A percentile compares a stretch with the other conserved stretches of the same genome.
These are phyloP conservation scores for Debaryomycetaceae sp. DNA, from an alignment of 1,139 yeast species.

Conservation along the genomic window DNA sequence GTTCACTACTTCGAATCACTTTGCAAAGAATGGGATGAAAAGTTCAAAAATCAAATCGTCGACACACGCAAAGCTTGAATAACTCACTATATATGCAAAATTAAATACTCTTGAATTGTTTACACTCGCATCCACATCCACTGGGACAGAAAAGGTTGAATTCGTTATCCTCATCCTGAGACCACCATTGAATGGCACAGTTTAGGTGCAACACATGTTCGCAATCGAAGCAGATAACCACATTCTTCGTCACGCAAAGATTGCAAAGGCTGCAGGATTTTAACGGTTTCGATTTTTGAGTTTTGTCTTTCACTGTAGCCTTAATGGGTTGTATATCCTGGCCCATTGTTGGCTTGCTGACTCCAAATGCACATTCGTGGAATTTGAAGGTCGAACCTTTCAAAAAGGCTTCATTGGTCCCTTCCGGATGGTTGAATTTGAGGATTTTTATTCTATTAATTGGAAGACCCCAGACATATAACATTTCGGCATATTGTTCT, in stretches of 20 bases:
- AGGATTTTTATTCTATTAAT: slow-evolving; percentile 72
- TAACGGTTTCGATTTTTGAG: slow-evolving; percentile 10
- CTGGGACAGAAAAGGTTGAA: slow-evolving; percentile 65
- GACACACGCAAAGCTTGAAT: slow-evolving; percentile 38
- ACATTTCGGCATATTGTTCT: slow-evolving; percentile 72
- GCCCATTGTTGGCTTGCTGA: slow-evolving; percentile 16
- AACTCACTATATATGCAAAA: slow-evolving; percentile 1
- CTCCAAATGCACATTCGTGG: slow-evolving; percentile 45
- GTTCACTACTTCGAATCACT: slow-evolving; percentile 49
- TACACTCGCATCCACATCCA: slow-evolving; percentile 86
- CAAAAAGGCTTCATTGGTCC: slow-evolving; percentile 8
- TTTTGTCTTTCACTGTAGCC: background rate
- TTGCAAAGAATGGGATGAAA: slow-evolving; percentile 49
- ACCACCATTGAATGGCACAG: slow-evolving; percentile 87
- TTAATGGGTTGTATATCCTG: slow-evolving; percentile 6
- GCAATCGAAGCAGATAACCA: slow-evolving; percentile 69
- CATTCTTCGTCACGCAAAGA: slow-evolving; percentile 54
- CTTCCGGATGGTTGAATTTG: slow-evolving; percentile 58
- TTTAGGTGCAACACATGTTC: slow-evolving; percentile 74
- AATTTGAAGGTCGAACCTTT: slow-evolving; percentile 20
- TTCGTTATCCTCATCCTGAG: slow-evolving; percentile 21
- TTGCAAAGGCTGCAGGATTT: slow-evolving; percentile 65
- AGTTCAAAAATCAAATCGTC: slow-evolving; percentile 67
- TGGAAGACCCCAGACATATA: slow-evolving; percentile 81
- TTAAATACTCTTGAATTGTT: background rate